Evolutionary conservation across 306 rosid species (phyloP), one percentile per base, ranked within the genome.

Genomic region (Cucumis cinereus): DNA sequence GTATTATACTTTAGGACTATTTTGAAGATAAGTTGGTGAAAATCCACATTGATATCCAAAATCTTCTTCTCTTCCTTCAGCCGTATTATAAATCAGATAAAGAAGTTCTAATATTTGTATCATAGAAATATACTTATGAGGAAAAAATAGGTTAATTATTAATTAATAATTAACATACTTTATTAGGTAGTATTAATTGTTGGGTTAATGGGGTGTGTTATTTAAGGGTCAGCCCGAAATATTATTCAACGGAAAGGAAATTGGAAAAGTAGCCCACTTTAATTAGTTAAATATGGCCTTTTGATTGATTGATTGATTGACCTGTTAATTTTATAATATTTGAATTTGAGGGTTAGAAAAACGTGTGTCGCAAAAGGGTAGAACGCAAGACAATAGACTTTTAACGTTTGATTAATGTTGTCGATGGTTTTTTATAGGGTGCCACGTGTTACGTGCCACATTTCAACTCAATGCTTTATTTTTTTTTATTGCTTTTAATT

Each of bases 21-120:
- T 40, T 68, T 68, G 74, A 17, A 68, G 55, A 68, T 24, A 68
- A 55, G 54, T 68, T 68, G 74, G 74, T 43, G 35, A 68, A 30
- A 33, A 8, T 1, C 74, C 74, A 68, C 54, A 43, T 68, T 43
- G 14, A 68, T 68, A 41, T 68, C 56, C 55, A 28, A 68, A 43
- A 43, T 43, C 7, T 68, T 22, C 8, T 68, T 68, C 20, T 43
- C 35, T 68, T 43, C 36, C 7, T 41, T 20, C 35, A 40, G 24
- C 50, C 35, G 20, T n/a, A 17, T 14, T 17, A 63, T 17, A 63
- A 35, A 17, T 61, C 22, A 17, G n/a, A 67, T 20, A 19, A 40
- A 20, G 12, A 10, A 0, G 35, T 67, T 61, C 17, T 23, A 26
- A 26, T 23, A 3, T 19, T 3, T 40, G 43, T 40, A 40, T 40